phyloP scores from a whole-genome alignment of 805 yeast species.

The Yarrowia sp. region DNA sequence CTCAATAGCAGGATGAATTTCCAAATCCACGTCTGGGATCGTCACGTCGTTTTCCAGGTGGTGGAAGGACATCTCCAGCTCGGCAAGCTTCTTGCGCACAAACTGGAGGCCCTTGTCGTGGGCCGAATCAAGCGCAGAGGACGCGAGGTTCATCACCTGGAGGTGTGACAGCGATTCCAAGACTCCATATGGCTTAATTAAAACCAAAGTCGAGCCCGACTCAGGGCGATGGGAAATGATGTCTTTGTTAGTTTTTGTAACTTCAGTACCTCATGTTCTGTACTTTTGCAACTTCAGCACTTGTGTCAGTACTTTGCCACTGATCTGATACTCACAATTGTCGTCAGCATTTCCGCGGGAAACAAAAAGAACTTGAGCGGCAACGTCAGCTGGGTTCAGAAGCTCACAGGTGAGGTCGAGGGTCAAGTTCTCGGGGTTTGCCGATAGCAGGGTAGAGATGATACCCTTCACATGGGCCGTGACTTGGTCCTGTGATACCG shows the following conservation, averaged over 20 bases:
- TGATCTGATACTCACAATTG: conserved; percentile 8
- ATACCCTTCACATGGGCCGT: conserved; percentile 15
- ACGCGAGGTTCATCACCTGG: conserved; percentile 25
- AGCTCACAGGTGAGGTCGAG: neutral
- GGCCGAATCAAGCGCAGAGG: conserved; percentile 24
- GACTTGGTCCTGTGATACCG: conserved; percentile 20
- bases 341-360: neutral
- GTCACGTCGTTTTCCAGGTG: conserved; percentile 66
- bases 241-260: neutral
- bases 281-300: too few species aligned
- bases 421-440: neutral
- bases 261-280: too few species aligned
- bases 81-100: conserved; percentile 64
- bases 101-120: conserved; percentile 40
- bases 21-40: conserved; percentile 57
- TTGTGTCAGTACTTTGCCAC: too few species aligned
- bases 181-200: conserved; percentile 28
- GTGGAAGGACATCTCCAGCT: conserved; percentile 62
- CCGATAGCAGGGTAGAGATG: conserved; percentile 7
- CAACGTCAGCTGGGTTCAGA: neutral
- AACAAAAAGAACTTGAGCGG: conserved; percentile 11
- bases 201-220: conserved; percentile 13
- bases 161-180: conserved; percentile 19
- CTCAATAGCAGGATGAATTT: conserved; percentile 53
- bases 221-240: conserved; percentile 2